Evolutionary conservation across 1,139 yeast species (phyloP).

Genomic region (Candida glucosophila): DNA sequence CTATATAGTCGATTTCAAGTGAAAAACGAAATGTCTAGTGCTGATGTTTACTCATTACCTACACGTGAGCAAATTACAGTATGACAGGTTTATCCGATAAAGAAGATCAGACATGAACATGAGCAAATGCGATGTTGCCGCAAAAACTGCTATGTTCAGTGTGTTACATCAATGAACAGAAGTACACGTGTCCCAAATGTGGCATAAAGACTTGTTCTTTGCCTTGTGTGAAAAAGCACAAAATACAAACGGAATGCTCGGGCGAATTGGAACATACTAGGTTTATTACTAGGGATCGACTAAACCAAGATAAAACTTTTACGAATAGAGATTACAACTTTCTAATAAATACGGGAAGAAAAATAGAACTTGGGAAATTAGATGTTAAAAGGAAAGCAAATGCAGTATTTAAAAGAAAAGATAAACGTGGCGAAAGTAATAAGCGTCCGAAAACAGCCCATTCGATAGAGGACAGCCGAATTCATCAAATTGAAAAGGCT

Average conservation of each 20-base stretch:
- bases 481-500: constrained; percentile 2
- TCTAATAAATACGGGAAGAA: constrained; percentile 52
- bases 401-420: constrained; percentile 19
- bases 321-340: constrained; percentile 84
- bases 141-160: constrained; percentile 30
- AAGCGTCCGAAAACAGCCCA: too few species aligned
- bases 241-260: constrained; percentile 50
- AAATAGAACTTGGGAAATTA: constrained; percentile 40
- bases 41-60: not conserved
- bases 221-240: constrained; percentile 65
- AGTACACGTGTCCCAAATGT: constrained; percentile 87
- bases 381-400: constrained; percentile 35
- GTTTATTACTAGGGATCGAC: constrained; percentile 41
- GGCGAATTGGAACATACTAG: constrained; percentile 59
- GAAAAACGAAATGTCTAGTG: constrained; percentile 1
- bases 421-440: constrained; percentile 9
- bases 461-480: too few species aligned
- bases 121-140: not conserved
- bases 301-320: constrained; percentile 22
- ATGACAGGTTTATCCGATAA: constrained; percentile 1
- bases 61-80: constrained; percentile 1
- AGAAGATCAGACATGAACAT: constrained; percentile 1
- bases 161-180: constrained; percentile 38
- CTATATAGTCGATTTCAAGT: not conserved
- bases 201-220: constrained; percentile 57